phyloP scores from a whole-genome alignment of 208 protist genomes.

The Leishmania tarentolae region DNA sequence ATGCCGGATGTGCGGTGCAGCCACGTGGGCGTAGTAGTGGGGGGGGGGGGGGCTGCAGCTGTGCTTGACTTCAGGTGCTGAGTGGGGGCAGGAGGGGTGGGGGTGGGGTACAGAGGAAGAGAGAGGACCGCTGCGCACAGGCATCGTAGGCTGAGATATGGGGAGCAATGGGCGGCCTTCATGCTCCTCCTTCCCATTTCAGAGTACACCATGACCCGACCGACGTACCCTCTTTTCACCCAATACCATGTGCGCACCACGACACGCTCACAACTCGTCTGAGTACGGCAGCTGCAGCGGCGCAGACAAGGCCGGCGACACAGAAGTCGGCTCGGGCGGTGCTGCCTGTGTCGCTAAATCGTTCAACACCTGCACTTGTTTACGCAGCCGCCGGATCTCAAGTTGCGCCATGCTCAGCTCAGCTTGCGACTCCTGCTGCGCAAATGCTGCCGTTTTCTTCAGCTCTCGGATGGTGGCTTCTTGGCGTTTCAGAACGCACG shows the following conservation, averaged over 20 bases:
- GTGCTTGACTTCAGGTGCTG: background rate
- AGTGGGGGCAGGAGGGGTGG: no score
- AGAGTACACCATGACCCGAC: background rate
- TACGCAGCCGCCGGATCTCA: constrained; percentile 16
- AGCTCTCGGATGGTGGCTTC: constrained; percentile 8
- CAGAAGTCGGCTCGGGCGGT: background rate
- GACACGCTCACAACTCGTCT: background rate
- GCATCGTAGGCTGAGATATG: no score
- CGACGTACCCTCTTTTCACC: background rate
- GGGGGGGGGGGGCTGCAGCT: no score
- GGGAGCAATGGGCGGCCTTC: background rate
- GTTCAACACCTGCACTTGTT: constrained; percentile 2
- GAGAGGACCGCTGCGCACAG: background rate
- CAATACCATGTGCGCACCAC: background rate
- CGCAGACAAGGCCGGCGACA: background rate
- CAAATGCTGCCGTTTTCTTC: background rate
- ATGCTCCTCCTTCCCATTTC: background rate
- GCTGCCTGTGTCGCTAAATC: no score
- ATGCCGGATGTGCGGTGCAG: background rate
- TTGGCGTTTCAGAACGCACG: constrained; percentile 20
- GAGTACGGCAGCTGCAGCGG: background rate
- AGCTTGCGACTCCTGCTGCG: constrained; percentile 4
- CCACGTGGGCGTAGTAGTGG: background rate
- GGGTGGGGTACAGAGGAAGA: background rate
- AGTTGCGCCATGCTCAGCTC: background rate